phyloP scores from a whole-genome alignment of 352 stramenopile species.

The Phytophthora lateralis region DNA sequence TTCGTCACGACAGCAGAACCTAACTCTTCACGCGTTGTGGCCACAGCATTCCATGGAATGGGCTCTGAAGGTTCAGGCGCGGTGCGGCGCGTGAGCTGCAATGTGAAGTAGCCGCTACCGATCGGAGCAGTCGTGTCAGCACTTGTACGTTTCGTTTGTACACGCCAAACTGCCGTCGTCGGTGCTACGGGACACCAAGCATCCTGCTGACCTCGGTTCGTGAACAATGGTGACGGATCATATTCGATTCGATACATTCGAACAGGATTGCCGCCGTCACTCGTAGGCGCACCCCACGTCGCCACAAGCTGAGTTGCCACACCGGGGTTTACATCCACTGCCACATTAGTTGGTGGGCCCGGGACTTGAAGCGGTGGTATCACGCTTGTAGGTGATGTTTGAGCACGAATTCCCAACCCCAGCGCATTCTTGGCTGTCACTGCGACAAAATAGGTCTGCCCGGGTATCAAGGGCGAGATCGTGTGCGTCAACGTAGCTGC shows the following conservation, averaged over 20 bases:
- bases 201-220: slow-evolving; percentile 64
- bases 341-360: slow-evolving; percentile 63
- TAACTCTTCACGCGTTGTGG: slow-evolving; percentile 80
- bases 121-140: slow-evolving; percentile 37
- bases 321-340: slow-evolving; percentile 74
- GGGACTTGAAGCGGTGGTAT: slow-evolving; percentile 81
- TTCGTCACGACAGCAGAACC: slow-evolving; percentile 38
- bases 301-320: slow-evolving; percentile 76
- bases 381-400: slow-evolving; percentile 50
- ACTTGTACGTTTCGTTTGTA: slow-evolving; percentile 45
- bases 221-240: slow-evolving; percentile 71
- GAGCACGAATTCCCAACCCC: slow-evolving; percentile 57
- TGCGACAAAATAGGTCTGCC: slow-evolving; percentile 82
- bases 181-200: slow-evolving; percentile 69
- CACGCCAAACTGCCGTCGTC: slow-evolving; percentile 61
- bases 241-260: slow-evolving; percentile 86
- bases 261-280: slow-evolving; percentile 65
- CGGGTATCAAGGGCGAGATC: slow-evolving; percentile 72
- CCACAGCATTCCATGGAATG: slow-evolving; percentile 94
- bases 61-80: slow-evolving; percentile 55
- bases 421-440: slow-evolving; percentile 91
- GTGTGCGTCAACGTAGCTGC: slow-evolving; percentile 68
- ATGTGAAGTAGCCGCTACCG: slow-evolving; percentile 55
- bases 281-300: slow-evolving; percentile 52
- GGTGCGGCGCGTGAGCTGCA: slow-evolving; percentile 57